phyloP scores from a whole-genome alignment of 345 rosid genomes.

The Schrenkiella parvula region DNA sequence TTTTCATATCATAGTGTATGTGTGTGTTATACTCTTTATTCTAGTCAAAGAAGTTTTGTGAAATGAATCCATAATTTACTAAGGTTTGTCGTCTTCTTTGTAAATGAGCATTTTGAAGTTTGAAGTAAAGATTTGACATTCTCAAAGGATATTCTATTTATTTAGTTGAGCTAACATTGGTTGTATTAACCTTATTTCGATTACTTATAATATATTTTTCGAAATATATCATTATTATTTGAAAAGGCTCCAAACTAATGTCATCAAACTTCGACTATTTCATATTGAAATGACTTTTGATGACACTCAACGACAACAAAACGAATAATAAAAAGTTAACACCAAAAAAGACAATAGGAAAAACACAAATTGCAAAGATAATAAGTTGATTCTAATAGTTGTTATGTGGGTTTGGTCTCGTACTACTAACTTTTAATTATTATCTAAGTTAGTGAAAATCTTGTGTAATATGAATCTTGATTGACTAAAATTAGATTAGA shows the following conservation, averaged over 20 bases:
- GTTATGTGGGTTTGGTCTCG: slow-evolving; percentile 15
- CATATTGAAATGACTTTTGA: slow-evolving; percentile 31
- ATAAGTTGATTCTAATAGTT: slow-evolving; percentile 25
- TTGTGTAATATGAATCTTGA: not conserved
- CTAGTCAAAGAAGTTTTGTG: not conserved
- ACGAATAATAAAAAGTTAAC: slow-evolving; percentile 8
- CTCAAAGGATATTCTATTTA: not conserved
- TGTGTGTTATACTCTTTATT: not conserved
- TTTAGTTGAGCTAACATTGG: not conserved
- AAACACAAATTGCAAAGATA: not conserved
- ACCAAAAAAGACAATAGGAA: slow-evolving; percentile 19
- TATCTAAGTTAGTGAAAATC: not conserved
- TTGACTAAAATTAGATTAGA: not conserved
- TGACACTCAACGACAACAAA: slow-evolving; percentile 22
- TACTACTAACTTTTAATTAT: not conserved
- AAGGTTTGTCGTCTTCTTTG: not conserved
- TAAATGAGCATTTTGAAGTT: not conserved
- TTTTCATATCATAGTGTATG: not conserved
- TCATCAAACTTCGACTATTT: slow-evolving; percentile 14
- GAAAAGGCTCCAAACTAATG: slow-evolving; percentile 23
- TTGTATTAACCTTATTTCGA: not conserved
- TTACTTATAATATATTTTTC: not conserved
- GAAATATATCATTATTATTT: slow-evolving; percentile 13
- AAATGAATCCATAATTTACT: not conserved
- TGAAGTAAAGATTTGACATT: not conserved